phyloP scores from a whole-genome alignment of 2,329 filamentous ascomycete genomes.

The Orbilia javanica region DNA sequence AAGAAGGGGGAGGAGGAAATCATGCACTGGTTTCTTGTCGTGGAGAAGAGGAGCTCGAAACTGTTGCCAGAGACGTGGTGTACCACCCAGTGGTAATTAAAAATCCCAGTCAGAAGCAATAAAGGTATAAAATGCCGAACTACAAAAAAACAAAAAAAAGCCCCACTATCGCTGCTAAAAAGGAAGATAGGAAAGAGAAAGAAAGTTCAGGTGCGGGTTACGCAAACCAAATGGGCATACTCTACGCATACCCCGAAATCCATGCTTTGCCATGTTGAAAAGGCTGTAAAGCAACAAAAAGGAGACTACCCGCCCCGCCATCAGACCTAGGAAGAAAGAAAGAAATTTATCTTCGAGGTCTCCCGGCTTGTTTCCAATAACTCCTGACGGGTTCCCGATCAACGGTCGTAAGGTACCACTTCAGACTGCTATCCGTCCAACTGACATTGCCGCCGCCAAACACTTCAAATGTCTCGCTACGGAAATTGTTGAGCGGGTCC shows the following conservation, averaged over 20 bases:
- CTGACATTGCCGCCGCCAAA: constrained; percentile 81
- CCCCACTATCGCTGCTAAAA: constrained; percentile 18
- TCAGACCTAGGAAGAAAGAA: too few relatives aligned
- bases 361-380: constrained; percentile 50
- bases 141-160: not conserved
- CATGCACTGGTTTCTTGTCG: constrained; percentile 26
- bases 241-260: constrained; percentile 8
- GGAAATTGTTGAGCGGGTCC: constrained; percentile 83
- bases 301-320: not conserved
- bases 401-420: constrained; percentile 89
- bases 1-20: constrained; percentile 11
- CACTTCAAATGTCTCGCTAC: constrained; percentile 76
- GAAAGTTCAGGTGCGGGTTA: constrained; percentile 35
- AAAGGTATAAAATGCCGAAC: constrained; percentile 19
- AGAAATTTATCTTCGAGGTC: not conserved
- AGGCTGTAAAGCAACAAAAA: constrained; percentile 10
- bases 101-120: constrained; percentile 1
- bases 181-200: constrained; percentile 17
- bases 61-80: constrained; percentile 3
- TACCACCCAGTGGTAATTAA: constrained; percentile 12
- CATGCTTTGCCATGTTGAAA: constrained; percentile 36
- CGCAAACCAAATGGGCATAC: not conserved
- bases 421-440: constrained; percentile 87
- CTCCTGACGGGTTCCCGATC: constrained; percentile 67
- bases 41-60: not conserved